These are phyloP conservation scores for Houttuynia cordata DNA, from an alignment of 164 flowering plant genomes.

Conservation along the genomic window DNA sequence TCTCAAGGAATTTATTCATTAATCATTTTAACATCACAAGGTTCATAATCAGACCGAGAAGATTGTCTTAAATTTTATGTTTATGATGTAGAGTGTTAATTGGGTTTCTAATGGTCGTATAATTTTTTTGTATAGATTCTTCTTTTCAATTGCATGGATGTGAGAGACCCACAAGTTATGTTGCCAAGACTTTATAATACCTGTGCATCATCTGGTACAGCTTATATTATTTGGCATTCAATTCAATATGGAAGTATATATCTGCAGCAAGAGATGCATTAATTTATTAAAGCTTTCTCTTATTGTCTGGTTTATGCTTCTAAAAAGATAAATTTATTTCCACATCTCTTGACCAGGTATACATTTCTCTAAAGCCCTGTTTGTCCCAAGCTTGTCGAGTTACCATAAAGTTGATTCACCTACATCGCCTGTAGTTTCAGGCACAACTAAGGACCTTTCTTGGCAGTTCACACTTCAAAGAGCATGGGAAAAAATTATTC, in stretches of 20 bases:
- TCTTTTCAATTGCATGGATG: slow-evolving; percentile 80
- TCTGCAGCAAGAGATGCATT: not conserved
- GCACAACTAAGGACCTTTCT: slow-evolving; percentile 38
- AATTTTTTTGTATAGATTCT: slow-evolving; percentile 40
- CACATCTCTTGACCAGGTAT: slow-evolving; percentile 25
- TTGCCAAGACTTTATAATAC: slow-evolving; percentile 58
- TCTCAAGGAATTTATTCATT: no score
- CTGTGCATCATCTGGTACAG: slow-evolving; percentile 81
- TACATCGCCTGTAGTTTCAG: slow-evolving; percentile 28
- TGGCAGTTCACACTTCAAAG: slow-evolving; percentile 77
- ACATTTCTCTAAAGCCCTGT: slow-evolving; percentile 64
- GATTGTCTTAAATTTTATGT: no score
- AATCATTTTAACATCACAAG: no score
- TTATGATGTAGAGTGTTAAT: not conserved
- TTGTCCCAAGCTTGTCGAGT: slow-evolving; percentile 73
- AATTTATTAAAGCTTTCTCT: not conserved
- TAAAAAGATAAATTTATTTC: no score
- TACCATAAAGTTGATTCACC: slow-evolving; percentile 71
- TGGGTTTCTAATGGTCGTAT: not conserved
- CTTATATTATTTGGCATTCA: no score
- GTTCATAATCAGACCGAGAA: no score
- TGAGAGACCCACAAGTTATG: slow-evolving; percentile 65
- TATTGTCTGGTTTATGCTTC: not conserved
- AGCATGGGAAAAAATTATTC: slow-evolving; percentile 64
- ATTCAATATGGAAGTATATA: not conserved